Base-by-base conservation (phyloP, 2,329 filamentous ascomycete species). In the Colletotrichum lentis region DNA sequence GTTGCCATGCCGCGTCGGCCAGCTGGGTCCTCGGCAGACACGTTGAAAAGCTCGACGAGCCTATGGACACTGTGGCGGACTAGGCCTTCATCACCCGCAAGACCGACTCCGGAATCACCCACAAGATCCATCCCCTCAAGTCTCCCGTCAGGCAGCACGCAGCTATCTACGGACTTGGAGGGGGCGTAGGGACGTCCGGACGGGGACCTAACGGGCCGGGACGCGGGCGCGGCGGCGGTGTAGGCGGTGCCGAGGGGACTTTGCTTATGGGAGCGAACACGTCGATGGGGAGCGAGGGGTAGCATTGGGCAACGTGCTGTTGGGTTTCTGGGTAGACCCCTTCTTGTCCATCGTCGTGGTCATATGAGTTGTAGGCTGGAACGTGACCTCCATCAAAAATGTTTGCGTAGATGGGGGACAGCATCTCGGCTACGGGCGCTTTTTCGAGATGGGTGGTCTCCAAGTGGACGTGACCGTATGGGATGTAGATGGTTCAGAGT, bases 121-220 rank as follows among this genome's bases (percentile, higher is more conserved):
- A 5, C 14, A n/a, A 27, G 18, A 24, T 10, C 10, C 14, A 37
- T 24, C 14, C 2, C 7, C 50, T 20, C 11, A 6, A 12, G 8
- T 14, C 27, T 12, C 11, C 14, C 24, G 8, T 3, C 4, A 1
- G 6, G n/a, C 11, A 5, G 6, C 35, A 7, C 12, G 11, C 22
- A 39, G 52, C 35, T 14, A 3, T 24, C 43, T 27, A 62, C 6
- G 59, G 59, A 22, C 37, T 54, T 20, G 37, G 37, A 12, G 59
- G 59, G 11, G 59, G 59, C 8, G 59, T 62, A 1, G 59, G 59
- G 2, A 54, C 59, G n/a, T 62, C 47, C 24, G 59, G 59, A 5
- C 47, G 47, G 22, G 59, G 58, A 16, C 22, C 27, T 2, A 60
- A n/a, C 16, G 47, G 47, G 14, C 53, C 53, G 27, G 52, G 44